phyloP scores from a whole-genome alignment of 2,329 filamentous ascomycete genomes.

The Clarireedia homoeocarpa region DNA sequence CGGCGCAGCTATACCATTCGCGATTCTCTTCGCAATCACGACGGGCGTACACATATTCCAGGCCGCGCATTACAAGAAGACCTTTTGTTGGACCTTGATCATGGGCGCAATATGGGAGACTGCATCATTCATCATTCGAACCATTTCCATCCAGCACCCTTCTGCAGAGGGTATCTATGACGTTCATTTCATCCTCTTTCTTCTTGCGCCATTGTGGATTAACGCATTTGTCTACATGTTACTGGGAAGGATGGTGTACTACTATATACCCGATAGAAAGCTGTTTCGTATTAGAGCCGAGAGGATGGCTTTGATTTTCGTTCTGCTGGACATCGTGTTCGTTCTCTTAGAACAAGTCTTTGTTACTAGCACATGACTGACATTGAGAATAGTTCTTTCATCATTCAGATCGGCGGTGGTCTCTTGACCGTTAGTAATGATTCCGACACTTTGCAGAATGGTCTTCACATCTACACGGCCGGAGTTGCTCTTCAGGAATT shows the following conservation, averaged over 20 bases:
- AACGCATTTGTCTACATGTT: conserved; percentile 31
- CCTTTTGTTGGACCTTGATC: conserved; percentile 37
- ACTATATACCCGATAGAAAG: conserved; percentile 31
- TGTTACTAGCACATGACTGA: neutral
- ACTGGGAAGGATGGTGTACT: conserved; percentile 29
- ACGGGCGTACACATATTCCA: conserved; percentile 29
- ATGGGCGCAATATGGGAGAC: conserved; percentile 38
- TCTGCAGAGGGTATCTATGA: conserved; percentile 29
- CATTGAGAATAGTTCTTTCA: conserved; percentile 28
- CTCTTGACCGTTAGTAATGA: conserved; percentile 24
- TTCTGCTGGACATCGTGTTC: conserved; percentile 39
- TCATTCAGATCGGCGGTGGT: neutral
- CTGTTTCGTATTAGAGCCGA: conserved; percentile 29
- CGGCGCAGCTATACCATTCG: conserved; percentile 30
- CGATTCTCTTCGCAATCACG: conserved; percentile 31
- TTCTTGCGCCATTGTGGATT: conserved; percentile 30
- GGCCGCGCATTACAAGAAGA: conserved; percentile 31
- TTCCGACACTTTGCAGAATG: conserved; percentile 30
- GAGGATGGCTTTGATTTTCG: conserved; percentile 38
- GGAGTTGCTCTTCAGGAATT: conserved; percentile 44
- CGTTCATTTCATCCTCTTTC: conserved; percentile 35
- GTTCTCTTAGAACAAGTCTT: conserved; percentile 26
- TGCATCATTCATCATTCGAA: conserved; percentile 33
- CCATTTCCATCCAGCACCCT: conserved; percentile 32
- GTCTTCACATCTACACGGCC: conserved; percentile 43